Evolutionary conservation across 495 filamentous ascomycete genomes (phyloP).

Genomic region (Usnea hakonensis): DNA sequence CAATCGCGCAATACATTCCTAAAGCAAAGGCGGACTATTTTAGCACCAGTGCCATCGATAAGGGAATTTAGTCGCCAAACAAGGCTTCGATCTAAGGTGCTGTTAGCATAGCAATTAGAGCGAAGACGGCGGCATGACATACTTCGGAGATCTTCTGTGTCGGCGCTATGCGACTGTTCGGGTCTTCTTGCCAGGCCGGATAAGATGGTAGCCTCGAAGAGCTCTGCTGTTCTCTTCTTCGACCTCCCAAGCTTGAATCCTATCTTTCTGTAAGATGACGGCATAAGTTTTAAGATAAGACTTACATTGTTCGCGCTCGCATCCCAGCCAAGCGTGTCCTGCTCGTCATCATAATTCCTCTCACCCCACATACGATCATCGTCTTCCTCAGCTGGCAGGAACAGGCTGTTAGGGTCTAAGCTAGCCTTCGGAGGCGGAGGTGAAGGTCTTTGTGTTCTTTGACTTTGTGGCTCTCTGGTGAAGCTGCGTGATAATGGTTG

Average conservation of each 20-base stretch:
- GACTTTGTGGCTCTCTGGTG: slow-evolving; percentile 17
- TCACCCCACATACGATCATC: slow-evolving; percentile 71
- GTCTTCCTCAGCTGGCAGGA: slow-evolving; percentile 66
- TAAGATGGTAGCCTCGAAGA: slow-evolving; percentile 25
- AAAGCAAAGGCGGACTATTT: not conserved
- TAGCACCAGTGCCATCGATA: not conserved
- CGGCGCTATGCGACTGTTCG: slow-evolving; percentile 44
- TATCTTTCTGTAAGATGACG: slow-evolving; percentile 23
- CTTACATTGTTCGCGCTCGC: slow-evolving; percentile 51
- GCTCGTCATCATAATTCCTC: slow-evolving; percentile 57
- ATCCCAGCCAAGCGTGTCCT: slow-evolving; percentile 78
- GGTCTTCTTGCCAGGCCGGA: slow-evolving; percentile 28
- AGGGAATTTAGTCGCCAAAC: slow-evolving; percentile 7
- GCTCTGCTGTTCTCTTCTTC: slow-evolving; percentile 27
- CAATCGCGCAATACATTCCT: not conserved
- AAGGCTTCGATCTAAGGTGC: slow-evolving; percentile 7
- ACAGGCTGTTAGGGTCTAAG: slow-evolving; percentile 64
- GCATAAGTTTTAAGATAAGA: slow-evolving; percentile 9
- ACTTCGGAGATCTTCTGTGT: slow-evolving; percentile 61
- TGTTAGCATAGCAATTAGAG: not conserved
- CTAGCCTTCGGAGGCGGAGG: slow-evolving; percentile 53
- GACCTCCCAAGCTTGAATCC: slow-evolving; percentile 28
- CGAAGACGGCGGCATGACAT: slow-evolving; percentile 9
- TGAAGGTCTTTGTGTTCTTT: slow-evolving; percentile 22
- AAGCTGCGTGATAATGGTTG: slow-evolving; percentile 29